Conservation (phyloP, 139 green algal species). For the Chlamydomonas sp. region DNA sequence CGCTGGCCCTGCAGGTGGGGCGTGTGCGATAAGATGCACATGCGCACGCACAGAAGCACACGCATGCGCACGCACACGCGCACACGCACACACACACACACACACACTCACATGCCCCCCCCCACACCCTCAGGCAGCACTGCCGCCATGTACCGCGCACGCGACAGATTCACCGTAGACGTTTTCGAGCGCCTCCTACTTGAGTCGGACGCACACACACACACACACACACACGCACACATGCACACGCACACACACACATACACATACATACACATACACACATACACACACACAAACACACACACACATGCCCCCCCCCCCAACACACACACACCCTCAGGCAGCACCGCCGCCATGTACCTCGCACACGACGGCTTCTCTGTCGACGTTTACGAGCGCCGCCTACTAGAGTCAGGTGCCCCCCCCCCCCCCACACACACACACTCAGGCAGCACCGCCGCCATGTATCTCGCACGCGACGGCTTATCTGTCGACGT, state of each 20-base stretch:
- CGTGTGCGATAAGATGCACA: background rate
- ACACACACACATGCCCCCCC: background rate
- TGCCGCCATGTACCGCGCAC: slow-evolving; percentile 42
- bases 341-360: slow-evolving; percentile 41
- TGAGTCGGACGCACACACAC: too few species aligned
- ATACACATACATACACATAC: background rate
- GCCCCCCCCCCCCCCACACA: too few species aligned
- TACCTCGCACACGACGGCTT: slow-evolving; percentile 45
- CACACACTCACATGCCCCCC: background rate
- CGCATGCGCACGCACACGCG: too few species aligned
- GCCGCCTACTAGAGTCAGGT: too few species aligned
- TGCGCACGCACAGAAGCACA: background rate
- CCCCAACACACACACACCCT: slow-evolving; percentile 19
- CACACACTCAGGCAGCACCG: slow-evolving; percentile 29
- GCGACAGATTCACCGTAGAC: slow-evolving; percentile 45
- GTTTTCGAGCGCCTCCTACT: too few species aligned
- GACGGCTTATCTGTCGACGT: slow-evolving; percentile 48
- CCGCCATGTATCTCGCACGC: slow-evolving; percentile 43
- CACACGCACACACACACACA: background rate
- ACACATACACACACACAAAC: background rate
- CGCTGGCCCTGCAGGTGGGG: slow-evolving; percentile 16
- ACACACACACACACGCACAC: background rate
- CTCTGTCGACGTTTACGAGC: slow-evolving; percentile 42
- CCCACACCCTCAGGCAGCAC: slow-evolving; percentile 32
- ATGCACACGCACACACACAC: background rate